A percentile compares a stretch with the other conserved stretches of the same genome.
phyloP scores from a whole-genome alignment of 2,329 filamentous ascomycete species.

The Xylaria sp. region DNA sequence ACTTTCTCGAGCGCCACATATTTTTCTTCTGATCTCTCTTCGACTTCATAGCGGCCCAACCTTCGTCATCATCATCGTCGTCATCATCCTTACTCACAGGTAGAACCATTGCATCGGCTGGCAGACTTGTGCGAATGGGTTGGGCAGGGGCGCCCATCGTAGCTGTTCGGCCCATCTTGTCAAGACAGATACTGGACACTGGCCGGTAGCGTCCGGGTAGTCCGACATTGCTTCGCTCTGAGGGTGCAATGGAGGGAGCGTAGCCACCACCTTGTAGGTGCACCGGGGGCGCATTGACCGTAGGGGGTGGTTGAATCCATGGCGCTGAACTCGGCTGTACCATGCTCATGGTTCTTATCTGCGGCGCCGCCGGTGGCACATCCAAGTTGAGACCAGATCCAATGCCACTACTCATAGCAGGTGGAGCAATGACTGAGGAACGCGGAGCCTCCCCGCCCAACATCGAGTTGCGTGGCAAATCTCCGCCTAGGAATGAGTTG shows the following conservation, averaged over 20 bases:
- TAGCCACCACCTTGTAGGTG: slow-evolving; percentile 56
- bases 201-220: slow-evolving; percentile 86
- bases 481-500: slow-evolving; percentile 22
- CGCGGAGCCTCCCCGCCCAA: slow-evolving; percentile 23
- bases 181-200: slow-evolving; percentile 60
- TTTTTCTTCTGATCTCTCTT: slow-evolving; percentile 64
- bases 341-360: slow-evolving; percentile 75
- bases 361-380: slow-evolving; percentile 39
- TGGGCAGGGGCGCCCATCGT: slow-evolving; percentile 41
- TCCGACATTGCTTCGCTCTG: slow-evolving; percentile 90
- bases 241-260: slow-evolving; percentile 86
- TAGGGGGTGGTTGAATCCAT: slow-evolving; percentile 48
- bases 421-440: slow-evolving; percentile 16
- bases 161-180: slow-evolving; percentile 35
- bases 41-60: slow-evolving; percentile 65
- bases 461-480: slow-evolving; percentile 29
- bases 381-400: slow-evolving; percentile 43
- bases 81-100: slow-evolving; percentile 44
- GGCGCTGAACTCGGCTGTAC: slow-evolving; percentile 62
- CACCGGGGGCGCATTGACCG: slow-evolving; percentile 45
- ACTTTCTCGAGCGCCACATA: slow-evolving; percentile 60
- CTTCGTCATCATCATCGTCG: slow-evolving; percentile 62
- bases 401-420: slow-evolving; percentile 31
- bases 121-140: slow-evolving; percentile 37
- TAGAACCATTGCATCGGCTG: slow-evolving; percentile 36